These are phyloP conservation scores for Trichoderma koningii DNA, from an alignment of 2,329 filamentous ascomycete species.

Conservation along the genomic window DNA sequence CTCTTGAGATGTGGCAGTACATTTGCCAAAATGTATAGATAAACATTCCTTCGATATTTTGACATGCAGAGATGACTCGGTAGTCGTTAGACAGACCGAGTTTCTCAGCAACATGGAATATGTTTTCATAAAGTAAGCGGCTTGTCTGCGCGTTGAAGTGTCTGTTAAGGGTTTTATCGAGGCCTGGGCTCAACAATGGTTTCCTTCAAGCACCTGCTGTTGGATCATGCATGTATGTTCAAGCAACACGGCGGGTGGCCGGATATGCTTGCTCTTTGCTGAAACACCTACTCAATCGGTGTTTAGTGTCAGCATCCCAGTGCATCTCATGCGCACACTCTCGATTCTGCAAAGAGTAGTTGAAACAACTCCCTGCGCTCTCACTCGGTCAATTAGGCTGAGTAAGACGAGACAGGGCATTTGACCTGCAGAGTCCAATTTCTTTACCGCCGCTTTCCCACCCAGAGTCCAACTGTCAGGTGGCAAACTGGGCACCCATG, in stretches of 20 bases:
- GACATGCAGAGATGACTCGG: too few relatives aligned
- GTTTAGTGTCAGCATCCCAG: not conserved
- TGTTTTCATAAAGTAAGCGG: too few relatives aligned
- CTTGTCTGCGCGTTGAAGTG: too few relatives aligned
- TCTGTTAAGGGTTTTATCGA: too few relatives aligned
- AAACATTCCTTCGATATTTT: too few relatives aligned
- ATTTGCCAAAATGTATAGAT: too few relatives aligned
- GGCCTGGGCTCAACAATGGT: too few relatives aligned
- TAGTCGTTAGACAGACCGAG: too few relatives aligned
- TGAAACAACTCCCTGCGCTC: conserved; percentile 6
- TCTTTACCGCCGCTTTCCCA: not conserved
- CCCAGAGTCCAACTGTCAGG: not conserved
- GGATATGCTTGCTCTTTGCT: not conserved
- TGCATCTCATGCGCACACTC: not conserved
- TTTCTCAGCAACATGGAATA: too few relatives aligned
- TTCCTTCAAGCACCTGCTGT: too few relatives aligned
- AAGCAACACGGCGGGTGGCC: not conserved
- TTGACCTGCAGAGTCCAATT: not conserved
- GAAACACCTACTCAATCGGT: not conserved
- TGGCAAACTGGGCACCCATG: not conserved
- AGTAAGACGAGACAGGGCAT: not conserved
- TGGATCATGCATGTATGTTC: too few relatives aligned
- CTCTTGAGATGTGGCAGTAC: too few relatives aligned
- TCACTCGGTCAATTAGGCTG: not conserved
- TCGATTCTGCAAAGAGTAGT: not conserved